phyloP scores from a whole-genome alignment of 108 stramenopile genomes.

The Cylindrotheca closterium region DNA sequence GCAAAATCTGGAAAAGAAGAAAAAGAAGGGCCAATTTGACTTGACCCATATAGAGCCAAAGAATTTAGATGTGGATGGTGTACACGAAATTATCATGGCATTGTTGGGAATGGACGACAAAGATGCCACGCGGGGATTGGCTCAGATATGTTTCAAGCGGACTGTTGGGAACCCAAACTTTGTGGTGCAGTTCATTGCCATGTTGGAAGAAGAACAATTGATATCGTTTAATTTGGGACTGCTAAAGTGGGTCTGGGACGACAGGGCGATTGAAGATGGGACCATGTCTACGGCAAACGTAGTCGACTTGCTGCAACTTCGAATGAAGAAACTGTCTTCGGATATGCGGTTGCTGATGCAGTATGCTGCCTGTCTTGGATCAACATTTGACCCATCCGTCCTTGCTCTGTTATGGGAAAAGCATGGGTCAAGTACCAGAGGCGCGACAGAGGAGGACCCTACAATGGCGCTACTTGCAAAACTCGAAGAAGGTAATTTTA shows the following conservation, averaged over 20 bases:
- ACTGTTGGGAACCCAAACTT: constrained; percentile 41
- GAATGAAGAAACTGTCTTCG: constrained; percentile 24
- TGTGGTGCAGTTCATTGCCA: constrained; percentile 19
- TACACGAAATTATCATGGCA: background rate
- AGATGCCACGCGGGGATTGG: background rate
- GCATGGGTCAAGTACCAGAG: background rate
- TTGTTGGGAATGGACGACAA: constrained; percentile 6
- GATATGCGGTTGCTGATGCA: constrained; percentile 3
- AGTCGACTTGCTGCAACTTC: constrained; percentile 29
- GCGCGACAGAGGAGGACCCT: background rate
- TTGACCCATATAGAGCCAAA: background rate
- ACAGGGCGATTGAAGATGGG: background rate
- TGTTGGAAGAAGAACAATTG: constrained; percentile 1
- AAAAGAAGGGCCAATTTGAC: background rate
- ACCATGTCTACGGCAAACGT: constrained; percentile 38
- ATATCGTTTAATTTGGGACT: constrained; percentile 6
- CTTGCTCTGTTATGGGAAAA: constrained; percentile 2
- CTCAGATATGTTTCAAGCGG: constrained; percentile 11
- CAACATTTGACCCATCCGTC: background rate
- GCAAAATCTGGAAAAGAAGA: background rate
- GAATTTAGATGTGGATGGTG: constrained; percentile 1
- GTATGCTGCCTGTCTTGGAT: constrained; percentile 19
- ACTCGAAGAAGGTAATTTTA: constrained; percentile 5
- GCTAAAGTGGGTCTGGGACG: background rate
- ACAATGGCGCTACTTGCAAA: background rate